Percentiles rank a stretch among this genome's conserved stretches.
These are phyloP conservation scores for Crotalaria pallida DNA, from an alignment of 306 rosid genomes.

Conservation along the genomic window DNA sequence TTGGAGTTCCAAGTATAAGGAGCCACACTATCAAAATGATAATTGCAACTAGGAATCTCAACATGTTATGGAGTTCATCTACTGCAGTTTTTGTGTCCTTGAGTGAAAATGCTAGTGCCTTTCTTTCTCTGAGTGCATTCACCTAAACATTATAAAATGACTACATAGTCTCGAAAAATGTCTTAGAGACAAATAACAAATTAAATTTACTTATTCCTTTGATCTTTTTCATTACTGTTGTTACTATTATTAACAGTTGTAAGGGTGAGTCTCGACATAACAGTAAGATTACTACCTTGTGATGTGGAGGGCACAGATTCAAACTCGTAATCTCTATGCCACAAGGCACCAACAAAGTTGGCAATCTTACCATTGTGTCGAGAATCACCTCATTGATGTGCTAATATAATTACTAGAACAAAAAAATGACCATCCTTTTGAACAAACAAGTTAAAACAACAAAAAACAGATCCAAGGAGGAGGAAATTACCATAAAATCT, in stretches of 20 bases:
- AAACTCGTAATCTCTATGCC: no score
- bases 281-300: no score
- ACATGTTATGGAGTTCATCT: constrained; percentile 43
- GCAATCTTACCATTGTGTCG: no score
- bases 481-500: constrained; percentile 57
- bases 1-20: constrained; percentile 48
- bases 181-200: no score
- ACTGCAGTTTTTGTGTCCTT: constrained; percentile 71
- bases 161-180: neutral
- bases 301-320: no score
- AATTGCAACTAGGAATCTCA: constrained; percentile 38
- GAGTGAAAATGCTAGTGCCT: constrained; percentile 62
- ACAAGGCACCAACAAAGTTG: no score
- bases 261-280: no score
- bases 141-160: constrained; percentile 29
- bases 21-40: constrained; percentile 47
- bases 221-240: no score
- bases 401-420: no score
- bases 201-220: neutral
- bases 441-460: constrained; percentile 25
- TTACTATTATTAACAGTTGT: no score
- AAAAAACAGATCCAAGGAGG: neutral
- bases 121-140: constrained; percentile 61
- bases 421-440: neutral
- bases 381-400: no score